These are phyloP conservation scores for Paspalum vaginatum DNA, from an alignment of 176 grass and related monocot species.

Conservation along the genomic window DNA sequence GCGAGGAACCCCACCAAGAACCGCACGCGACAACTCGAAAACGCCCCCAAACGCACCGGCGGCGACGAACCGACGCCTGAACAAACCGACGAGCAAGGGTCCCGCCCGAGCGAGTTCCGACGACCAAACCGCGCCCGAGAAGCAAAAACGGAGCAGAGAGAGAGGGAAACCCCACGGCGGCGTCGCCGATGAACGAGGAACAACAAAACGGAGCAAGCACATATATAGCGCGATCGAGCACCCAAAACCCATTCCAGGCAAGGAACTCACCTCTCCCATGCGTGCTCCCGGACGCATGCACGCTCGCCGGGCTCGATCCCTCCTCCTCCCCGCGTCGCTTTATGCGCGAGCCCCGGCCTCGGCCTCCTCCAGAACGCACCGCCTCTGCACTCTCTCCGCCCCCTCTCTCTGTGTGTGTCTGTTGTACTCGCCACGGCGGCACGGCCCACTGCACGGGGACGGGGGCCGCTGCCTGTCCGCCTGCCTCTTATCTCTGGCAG, in stretches of 20 bases:
- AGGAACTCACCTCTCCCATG: slow-evolving; percentile 45
- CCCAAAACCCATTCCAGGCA: neutral
- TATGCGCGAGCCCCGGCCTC: neutral
- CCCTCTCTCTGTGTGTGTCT: neutral
- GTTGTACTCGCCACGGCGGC: neutral
- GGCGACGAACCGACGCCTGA: no score
- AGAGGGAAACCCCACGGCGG: neutral
- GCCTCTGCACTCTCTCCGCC: neutral
- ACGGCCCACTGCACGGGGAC: no score
- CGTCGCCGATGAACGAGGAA: neutral
- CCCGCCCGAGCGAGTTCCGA: neutral
- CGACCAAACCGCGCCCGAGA: neutral
- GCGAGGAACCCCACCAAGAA: neutral
- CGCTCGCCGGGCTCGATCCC: neutral
- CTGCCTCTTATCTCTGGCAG: neutral
- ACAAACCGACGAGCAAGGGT: neutral
- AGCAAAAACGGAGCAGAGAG: neutral
- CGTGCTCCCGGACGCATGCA: neutral
- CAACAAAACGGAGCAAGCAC: neutral
- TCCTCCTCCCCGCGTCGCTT: neutral
- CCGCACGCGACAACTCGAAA: no score
- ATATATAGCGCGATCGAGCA: neutral
- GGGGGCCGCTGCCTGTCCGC: neutral
- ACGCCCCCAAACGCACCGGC: neutral
- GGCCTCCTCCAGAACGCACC: neutral